Conservation (phyloP, 176 grass and related monocot species). For the Carex parvula region DNA sequence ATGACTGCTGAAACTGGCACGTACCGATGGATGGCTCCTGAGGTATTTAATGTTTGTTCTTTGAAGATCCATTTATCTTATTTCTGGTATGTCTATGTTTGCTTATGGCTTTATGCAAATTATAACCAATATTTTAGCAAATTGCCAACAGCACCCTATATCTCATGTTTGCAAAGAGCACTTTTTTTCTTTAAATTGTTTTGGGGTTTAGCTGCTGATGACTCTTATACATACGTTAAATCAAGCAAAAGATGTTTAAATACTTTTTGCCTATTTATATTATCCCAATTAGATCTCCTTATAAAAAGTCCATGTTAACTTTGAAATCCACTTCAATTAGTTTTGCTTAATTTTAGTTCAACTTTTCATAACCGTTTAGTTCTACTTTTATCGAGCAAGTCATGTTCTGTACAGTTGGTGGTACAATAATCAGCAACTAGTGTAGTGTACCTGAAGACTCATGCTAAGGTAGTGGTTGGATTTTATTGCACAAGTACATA, state of each 20-base stretch:
- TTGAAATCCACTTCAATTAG: background rate
- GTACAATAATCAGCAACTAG: background rate
- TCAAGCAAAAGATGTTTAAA: background rate
- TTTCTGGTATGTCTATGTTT: background rate
- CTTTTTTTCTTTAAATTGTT: background rate
- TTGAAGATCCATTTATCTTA: slow-evolving; percentile 10
- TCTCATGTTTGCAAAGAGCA: background rate
- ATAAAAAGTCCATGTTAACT: background rate
- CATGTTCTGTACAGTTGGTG: background rate
- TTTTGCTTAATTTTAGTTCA: background rate
- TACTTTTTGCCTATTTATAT: background rate
- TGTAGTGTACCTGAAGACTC: background rate
- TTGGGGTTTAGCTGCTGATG: background rate
- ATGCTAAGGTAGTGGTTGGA: background rate
- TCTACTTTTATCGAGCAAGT: background rate
- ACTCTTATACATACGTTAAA: background rate
- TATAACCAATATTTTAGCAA: background rate
- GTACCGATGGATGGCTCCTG: slow-evolving; percentile 99
- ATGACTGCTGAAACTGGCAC: slow-evolving; percentile 99
- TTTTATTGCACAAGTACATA: background rate
- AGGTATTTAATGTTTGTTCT: slow-evolving; percentile 40
- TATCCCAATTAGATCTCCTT: background rate
- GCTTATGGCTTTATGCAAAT: background rate
- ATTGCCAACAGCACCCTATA: background rate
- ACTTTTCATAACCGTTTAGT: background rate